phyloP scores from a whole-genome alignment of 371 early-diverging fungal species.

The Actinomortierella wolfii region DNA sequence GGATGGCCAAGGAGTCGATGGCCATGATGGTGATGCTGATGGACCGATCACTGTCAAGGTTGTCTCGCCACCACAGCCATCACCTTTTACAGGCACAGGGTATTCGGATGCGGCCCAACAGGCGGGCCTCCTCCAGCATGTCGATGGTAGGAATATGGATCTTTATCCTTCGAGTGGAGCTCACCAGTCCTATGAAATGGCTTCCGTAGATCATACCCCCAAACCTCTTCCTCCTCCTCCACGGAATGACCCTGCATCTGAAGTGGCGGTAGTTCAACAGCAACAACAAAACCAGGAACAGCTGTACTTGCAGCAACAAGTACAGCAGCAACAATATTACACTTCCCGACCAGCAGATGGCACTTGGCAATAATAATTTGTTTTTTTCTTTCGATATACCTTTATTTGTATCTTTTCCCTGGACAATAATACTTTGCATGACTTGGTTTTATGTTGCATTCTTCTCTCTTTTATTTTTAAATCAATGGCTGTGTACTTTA shows the following conservation, averaged over 20 bases:
- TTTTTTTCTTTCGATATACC: neutral
- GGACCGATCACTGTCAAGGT: too few relatives aligned
- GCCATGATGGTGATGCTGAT: too few relatives aligned
- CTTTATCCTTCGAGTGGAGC: constrained; percentile 10
- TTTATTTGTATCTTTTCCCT: neutral
- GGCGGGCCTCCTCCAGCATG: constrained; percentile 9
- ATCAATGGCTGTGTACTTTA: too few relatives aligned
- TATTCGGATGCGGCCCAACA: constrained; percentile 7
- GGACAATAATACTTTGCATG: neutral
- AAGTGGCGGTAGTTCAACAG: neutral
- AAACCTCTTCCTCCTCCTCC: constrained; percentile 2
- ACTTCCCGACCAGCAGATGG: constrained; percentile 18
- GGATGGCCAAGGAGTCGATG: too few relatives aligned
- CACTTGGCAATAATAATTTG: constrained; percentile 18
- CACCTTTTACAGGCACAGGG: too few relatives aligned
- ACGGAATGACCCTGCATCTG: neutral
- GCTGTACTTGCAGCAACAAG: constrained; percentile 10
- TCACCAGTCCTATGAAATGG: constrained; percentile 21
- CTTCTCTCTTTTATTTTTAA: neutral
- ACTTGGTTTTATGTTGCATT: neutral
- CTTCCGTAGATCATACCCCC: constrained; percentile 4
- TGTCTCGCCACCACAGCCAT: too few relatives aligned
- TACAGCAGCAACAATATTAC: constrained; percentile 19
- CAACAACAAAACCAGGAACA: constrained; percentile 15
- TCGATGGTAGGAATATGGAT: constrained; percentile 15